Evolutionary conservation across 2,329 filamentous ascomycete species (phyloP).

Genomic region (Penicillium sp.): DNA sequence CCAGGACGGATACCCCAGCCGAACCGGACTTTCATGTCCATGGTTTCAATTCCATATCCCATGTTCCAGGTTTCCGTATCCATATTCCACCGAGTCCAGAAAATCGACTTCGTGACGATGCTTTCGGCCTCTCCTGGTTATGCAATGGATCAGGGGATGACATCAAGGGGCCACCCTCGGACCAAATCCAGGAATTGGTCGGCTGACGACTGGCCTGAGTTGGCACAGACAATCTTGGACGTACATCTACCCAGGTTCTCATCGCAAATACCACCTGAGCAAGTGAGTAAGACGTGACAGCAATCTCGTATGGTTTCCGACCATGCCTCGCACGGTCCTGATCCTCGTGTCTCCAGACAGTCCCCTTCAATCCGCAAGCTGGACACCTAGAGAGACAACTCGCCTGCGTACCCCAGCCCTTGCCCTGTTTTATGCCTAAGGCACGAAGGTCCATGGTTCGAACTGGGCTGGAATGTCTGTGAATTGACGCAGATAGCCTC

Average conservation of each 20-base stretch:
- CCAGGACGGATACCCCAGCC: conserved; percentile 1
- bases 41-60: no score
- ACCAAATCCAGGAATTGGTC: conserved; percentile 1
- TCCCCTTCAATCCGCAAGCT: background rate
- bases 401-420: background rate
- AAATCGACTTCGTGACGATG: background rate
- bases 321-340: background rate
- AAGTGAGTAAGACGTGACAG: background rate
- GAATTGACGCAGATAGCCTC: background rate
- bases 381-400: background rate
- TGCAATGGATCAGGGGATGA: background rate
- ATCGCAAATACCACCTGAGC: background rate
- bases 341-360: background rate
- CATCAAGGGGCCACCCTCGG: background rate
- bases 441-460: background rate
- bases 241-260: background rate
- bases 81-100: no score
- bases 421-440: background rate
- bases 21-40: background rate
- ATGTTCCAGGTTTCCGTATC: no score
- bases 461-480: background rate
- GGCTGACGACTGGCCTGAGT: conserved; percentile 2
- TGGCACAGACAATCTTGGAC: background rate
- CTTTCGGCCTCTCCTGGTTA: background rate
- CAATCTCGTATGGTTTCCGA: background rate